Evolutionary conservation across 2,329 filamentous ascomycete genomes (phyloP).

Genomic region (Fonsecaea monophora): DNA sequence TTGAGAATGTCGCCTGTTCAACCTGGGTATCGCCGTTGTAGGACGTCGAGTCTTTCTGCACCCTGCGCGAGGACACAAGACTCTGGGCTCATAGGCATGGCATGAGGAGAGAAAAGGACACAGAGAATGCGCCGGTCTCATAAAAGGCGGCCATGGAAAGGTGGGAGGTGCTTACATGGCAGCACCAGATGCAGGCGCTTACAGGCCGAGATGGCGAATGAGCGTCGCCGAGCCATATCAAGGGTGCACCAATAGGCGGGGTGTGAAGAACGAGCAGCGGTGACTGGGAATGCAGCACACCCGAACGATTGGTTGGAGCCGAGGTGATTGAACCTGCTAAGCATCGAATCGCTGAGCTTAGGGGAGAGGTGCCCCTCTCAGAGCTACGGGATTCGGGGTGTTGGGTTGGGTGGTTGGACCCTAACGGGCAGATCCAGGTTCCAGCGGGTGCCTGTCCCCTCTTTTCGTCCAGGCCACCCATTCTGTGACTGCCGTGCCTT

Average conservation of each 20-base stretch:
- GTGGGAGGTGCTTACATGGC: slow-evolving; percentile 29
- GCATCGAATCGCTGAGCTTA: slow-evolving; percentile 17
- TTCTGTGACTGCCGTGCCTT: background rate
- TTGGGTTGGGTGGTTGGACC: background rate
- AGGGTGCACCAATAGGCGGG: slow-evolving; percentile 12
- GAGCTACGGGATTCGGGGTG: background rate
- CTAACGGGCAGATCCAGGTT: too few relatives aligned
- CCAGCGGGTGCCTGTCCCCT: background rate
- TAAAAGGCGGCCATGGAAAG: slow-evolving; percentile 17
- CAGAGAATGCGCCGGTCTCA: slow-evolving; percentile 6
- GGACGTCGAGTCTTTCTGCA: slow-evolving; percentile 7
- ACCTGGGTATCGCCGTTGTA: slow-evolving; percentile 7
- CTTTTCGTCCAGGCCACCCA: slow-evolving; percentile 6
- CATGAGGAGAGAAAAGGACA: slow-evolving; percentile 21
- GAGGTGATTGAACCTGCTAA: slow-evolving; percentile 21
- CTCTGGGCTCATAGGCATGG: background rate
- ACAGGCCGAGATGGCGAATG: slow-evolving; percentile 32
- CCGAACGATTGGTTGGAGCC: slow-evolving; percentile 15
- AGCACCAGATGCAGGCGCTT: slow-evolving; percentile 31
- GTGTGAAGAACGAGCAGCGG: slow-evolving; percentile 20
- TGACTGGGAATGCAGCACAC: background rate
- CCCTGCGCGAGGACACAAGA: background rate
- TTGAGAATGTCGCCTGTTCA: slow-evolving; percentile 21
- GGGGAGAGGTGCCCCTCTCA: background rate
- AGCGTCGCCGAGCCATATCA: slow-evolving; percentile 8